phyloP scores from a whole-genome alignment of 2,329 filamentous ascomycete species.

The Penicillium sp. region DNA sequence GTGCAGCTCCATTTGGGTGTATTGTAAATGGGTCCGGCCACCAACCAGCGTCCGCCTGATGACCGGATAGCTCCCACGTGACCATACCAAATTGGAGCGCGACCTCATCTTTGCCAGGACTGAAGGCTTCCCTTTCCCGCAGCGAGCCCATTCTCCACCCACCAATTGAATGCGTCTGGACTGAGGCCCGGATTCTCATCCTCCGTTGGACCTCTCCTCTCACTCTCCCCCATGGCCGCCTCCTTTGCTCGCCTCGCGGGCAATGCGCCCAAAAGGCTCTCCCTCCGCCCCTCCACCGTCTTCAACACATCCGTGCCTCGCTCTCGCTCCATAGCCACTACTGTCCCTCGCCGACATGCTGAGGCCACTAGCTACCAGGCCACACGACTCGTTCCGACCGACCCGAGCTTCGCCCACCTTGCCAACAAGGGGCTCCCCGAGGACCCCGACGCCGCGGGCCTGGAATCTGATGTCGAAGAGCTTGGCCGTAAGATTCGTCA shows the following conservation, averaged over 20 bases:
- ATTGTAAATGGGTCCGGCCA: conserved; percentile 15
- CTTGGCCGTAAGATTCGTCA: conserved; percentile 81
- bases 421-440: conserved; percentile 40
- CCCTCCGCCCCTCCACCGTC: conserved; percentile 48
- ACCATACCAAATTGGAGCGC: conserved; percentile 32
- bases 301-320: conserved; percentile 40
- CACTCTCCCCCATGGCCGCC: conserved; percentile 50
- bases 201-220: conserved; percentile 17
- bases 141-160: conserved; percentile 25
- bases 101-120: conserved; percentile 27
- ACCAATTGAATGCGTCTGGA: conserved; percentile 35
- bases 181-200: conserved; percentile 29
- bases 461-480: conserved; percentile 42
- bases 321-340: conserved; percentile 53
- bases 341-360: conserved; percentile 50
- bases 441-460: conserved; percentile 38
- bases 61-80: conserved; percentile 35
- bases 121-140: conserved; percentile 28
- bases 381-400: conserved; percentile 54
- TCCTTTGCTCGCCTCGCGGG: conserved; percentile 55
- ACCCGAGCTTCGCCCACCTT: conserved; percentile 49
- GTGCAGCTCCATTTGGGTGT: conserved; percentile 1
- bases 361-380: conserved; percentile 45
- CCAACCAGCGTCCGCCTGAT: conserved; percentile 35
- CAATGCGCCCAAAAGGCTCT: conserved; percentile 55